Conservation (phyloP, 257 asterid genomes). For the Schizonepeta tenuifolia region DNA sequence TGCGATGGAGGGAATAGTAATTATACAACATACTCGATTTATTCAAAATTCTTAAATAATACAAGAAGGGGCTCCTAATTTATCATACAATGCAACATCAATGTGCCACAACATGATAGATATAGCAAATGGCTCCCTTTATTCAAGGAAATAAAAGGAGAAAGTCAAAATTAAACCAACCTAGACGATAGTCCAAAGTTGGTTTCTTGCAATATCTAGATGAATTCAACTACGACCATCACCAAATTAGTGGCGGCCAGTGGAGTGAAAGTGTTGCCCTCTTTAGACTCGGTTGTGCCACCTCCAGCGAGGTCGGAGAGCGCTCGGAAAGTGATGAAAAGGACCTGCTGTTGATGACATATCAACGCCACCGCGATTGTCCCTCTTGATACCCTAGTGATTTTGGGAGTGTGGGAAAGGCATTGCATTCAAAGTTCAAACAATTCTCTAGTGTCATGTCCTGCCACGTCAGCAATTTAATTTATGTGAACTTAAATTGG, state of each 20-base stretch:
- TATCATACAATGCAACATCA: too few relatives aligned
- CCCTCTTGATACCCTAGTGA: too few relatives aligned
- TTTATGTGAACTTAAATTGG: too few relatives aligned
- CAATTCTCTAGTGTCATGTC: slow-evolving; percentile 39
- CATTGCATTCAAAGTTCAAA: slow-evolving; percentile 48
- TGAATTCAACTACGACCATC: slow-evolving; percentile 49
- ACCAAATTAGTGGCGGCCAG: slow-evolving; percentile 56
- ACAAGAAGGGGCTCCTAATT: background rate
- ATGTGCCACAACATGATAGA: background rate
- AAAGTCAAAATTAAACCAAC: background rate
- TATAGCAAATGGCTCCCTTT: background rate
- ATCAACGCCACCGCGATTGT: too few relatives aligned
- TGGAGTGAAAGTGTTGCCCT: slow-evolving; percentile 49
- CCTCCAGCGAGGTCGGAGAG: slow-evolving; percentile 70
- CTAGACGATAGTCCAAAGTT: too few relatives aligned
- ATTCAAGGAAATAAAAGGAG: background rate
- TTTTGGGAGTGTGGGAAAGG: slow-evolving; percentile 29
- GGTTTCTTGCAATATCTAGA: slow-evolving; percentile 28
- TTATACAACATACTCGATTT: background rate
- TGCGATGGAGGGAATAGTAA: background rate
- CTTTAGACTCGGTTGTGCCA: slow-evolving; percentile 46
- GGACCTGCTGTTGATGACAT: slow-evolving; percentile 11
- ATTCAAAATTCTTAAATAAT: background rate
- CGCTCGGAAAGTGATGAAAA: slow-evolving; percentile 56
- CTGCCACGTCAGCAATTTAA: slow-evolving; percentile 29